Evolutionary conservation across 805 yeast species (phyloP), one percentile per base, ranked within the genome.

Genomic region (Candida manassasensis): DNA sequence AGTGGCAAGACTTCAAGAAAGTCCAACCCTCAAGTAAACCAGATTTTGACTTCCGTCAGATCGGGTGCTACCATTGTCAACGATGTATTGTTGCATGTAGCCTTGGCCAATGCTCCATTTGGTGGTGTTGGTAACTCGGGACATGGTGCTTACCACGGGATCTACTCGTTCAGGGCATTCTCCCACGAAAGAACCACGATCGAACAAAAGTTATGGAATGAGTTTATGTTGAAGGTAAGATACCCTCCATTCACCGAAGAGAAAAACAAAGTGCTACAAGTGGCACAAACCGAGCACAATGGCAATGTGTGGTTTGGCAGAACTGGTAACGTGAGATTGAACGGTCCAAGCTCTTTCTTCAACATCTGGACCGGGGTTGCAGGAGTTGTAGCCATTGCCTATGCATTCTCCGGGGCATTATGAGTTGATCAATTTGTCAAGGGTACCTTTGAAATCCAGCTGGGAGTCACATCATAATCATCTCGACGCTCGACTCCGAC

Each of bases 41-140:
- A 37, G 13, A 74, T 86, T 40, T 58, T 71, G 38, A 54, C 60
- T 3, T 50, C 65, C 7, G 62, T 86, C 16, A 73, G 94, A 50
- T 81, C 93, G 0, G 96, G 96, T 18, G 82, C 76, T 3, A 64
- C 78, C 10, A 55, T 77, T 31, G 63, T 84, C 41, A 86, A 87
- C 52, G 96, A 88, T 45, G 70, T 79, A 0, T 34, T 86, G 32
- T 41, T 84, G 49, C 95, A 87, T 43, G 86, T 76, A 28, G 89
- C 77, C 1, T 68, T 83, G 35, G 39, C 68, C 5, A 69, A 70
- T 32, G 75, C 85, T 3, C 97, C 97, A 17, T 90, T 89, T 59
- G 97, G 97, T 21, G 97, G 97, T 16, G 63, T 89, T 37, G 96
- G 97, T 10, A 54, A 54, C 11, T 85, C 96, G 0, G 97, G 97